Conservation (phyloP, 345 rosid genomes). For the Murraya paniculata region DNA sequence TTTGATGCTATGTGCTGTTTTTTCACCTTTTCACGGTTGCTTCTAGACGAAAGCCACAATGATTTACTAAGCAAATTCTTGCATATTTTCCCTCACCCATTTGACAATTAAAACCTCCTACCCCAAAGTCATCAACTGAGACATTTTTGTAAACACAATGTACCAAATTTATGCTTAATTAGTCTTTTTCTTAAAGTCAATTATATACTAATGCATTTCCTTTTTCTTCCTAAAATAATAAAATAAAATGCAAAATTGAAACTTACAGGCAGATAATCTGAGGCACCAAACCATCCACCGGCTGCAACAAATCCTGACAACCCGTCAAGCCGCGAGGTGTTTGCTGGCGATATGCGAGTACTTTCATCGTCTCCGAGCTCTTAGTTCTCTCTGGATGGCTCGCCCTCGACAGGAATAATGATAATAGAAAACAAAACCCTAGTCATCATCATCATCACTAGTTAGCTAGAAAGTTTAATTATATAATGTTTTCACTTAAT, state of each 20-base stretch:
- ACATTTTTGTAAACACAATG: neutral
- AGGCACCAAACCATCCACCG: constrained; percentile 86
- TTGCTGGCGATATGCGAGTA: constrained; percentile 80
- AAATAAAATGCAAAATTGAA: neutral
- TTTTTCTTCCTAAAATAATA: neutral
- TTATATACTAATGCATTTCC: neutral
- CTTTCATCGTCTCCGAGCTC: constrained; percentile 89
- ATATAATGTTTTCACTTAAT: neutral
- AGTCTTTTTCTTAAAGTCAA: constrained; percentile 17
- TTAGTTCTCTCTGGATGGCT: constrained; percentile 91
- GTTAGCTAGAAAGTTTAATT: constrained; percentile 18
- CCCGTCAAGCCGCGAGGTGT: constrained; percentile 84
- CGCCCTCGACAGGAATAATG: constrained; percentile 79
- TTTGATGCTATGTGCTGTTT: neutral
- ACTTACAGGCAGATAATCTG: constrained; percentile 93
- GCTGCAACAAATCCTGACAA: constrained; percentile 68
- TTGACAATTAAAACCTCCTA: constrained; percentile 23
- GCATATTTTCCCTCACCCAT: constrained; percentile 11
- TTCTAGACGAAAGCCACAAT: constrained; percentile 19
- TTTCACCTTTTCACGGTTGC: constrained; percentile 19
- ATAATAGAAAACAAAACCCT: constrained; percentile 1
- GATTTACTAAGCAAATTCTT: constrained; percentile 9
- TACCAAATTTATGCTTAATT: neutral
- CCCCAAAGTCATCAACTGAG: constrained; percentile 34
- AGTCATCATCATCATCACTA: neutral